These are phyloP conservation scores for Hypomyces rosellus DNA, from an alignment of 2,329 filamentous ascomycete species.

Conservation along the genomic window DNA sequence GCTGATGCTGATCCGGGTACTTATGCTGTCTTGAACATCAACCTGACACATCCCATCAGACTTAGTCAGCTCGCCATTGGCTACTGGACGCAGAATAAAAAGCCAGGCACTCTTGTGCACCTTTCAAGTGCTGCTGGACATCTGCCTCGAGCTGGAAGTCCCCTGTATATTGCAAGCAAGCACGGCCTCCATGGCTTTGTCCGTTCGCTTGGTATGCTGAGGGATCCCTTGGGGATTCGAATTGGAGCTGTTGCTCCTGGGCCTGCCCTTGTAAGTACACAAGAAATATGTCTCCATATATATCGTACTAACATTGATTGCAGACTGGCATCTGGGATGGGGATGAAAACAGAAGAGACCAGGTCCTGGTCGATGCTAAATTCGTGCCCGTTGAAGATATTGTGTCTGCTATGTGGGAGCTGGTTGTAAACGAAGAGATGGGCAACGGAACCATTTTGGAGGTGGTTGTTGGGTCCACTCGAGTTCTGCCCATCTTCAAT, in stretches of 20 bases:
- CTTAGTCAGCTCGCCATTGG: conserved; percentile 32
- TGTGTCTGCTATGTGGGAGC: conserved; percentile 25
- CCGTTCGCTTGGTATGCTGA: conserved; percentile 22
- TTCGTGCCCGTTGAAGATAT: conserved; percentile 25
- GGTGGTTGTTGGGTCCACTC: conserved; percentile 16
- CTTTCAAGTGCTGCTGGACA: conserved; percentile 3
- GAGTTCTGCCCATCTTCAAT: conserved; percentile 10
- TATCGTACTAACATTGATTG: background rate
- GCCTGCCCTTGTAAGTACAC: conserved; percentile 22
- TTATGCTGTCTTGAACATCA: conserved; percentile 31
- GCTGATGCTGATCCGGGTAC: conserved; percentile 24
- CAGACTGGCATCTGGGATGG: conserved; percentile 29
- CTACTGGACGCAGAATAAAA: conserved; percentile 27
- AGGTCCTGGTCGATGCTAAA: conserved; percentile 19
- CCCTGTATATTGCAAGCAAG: conserved; percentile 32
- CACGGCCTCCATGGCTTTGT: conserved; percentile 32
- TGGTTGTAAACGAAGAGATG: conserved; percentile 19
- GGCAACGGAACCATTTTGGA: conserved; percentile 29
- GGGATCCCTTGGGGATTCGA: conserved; percentile 26
- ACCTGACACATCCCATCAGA: conserved; percentile 30
- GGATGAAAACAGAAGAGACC: conserved; percentile 22
- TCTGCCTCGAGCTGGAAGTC: conserved; percentile 21
- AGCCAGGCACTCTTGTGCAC: conserved; percentile 20
- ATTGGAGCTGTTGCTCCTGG: conserved; percentile 27
- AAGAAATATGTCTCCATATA: background rate